Conservation (phyloP, 1,284 basidiomycete genomes). For the Meira nashicola region DNA sequence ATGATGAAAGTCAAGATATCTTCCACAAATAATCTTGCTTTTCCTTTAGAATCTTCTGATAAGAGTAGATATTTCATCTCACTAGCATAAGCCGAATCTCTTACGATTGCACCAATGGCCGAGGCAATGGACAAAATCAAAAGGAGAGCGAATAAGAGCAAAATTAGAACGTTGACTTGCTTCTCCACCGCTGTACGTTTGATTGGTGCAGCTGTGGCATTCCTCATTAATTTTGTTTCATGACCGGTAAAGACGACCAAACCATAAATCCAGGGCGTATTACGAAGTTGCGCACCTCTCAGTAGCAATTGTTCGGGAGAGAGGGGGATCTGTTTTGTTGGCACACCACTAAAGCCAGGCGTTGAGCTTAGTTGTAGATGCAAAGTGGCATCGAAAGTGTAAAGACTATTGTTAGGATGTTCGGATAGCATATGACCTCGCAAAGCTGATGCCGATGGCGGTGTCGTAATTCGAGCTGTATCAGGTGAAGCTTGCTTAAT, state of each 20-base stretch:
- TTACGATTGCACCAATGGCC: conserved; percentile 81
- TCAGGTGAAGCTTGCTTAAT: conserved; percentile 91
- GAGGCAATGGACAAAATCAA: conserved; percentile 83
- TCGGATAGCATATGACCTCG: conserved; percentile 83
- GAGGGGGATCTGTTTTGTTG: conserved; percentile 63
- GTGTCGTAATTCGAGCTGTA: conserved; percentile 72
- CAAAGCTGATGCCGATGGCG: conserved; percentile 68
- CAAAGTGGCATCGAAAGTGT: conserved; percentile 82
- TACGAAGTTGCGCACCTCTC: conserved; percentile 89
- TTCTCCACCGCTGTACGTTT: conserved; percentile 93
- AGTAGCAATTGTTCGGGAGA: conserved; percentile 92
- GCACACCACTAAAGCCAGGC: conserved; percentile 45
- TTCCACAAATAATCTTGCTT: conserved; percentile 56
- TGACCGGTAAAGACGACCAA: conserved; percentile 92
- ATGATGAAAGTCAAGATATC: conserved; percentile 98
- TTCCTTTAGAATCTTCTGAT: conserved; percentile 41
- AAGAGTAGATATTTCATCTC: conserved; percentile 46
- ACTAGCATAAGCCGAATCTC: conserved; percentile 32
- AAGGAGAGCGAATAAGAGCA: conserved; percentile 88
- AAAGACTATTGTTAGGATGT: conserved; percentile 94
- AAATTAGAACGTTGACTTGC: conserved; percentile 92
- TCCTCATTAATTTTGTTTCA: conserved; percentile 97
- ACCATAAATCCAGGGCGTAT: conserved; percentile 95
- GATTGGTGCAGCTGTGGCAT: conserved; percentile 80
- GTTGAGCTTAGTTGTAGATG: conserved; percentile 55